phyloP scores from a whole-genome alignment of 306 rosid genomes.

The Cicer pinnatifidum region DNA sequence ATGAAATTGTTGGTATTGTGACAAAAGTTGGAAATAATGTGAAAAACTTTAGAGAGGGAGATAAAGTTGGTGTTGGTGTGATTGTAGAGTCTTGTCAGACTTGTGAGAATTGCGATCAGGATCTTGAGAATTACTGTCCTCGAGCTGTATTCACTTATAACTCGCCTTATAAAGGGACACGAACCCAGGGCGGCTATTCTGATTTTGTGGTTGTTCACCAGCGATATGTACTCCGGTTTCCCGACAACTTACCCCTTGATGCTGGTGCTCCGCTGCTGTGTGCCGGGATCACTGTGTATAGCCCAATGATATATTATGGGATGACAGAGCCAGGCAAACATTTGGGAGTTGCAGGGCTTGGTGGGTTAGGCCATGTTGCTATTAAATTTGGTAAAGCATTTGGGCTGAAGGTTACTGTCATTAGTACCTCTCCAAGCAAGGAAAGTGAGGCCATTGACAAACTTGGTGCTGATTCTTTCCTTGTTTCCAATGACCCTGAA shows the following conservation, averaged over 20 bases:
- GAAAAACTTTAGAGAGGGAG: conserved; percentile 73
- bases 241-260: conserved; percentile 78
- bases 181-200: conserved; percentile 85
- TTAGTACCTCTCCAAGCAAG: conserved; percentile 73
- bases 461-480: conserved; percentile 88
- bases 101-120: conserved; percentile 78
- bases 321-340: conserved; percentile 87
- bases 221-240: conserved; percentile 68
- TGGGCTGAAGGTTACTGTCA: conserved; percentile 94
- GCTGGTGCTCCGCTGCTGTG: conserved; percentile 90
- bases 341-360: conserved; percentile 94
- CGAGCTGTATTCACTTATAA: conserved; percentile 61
- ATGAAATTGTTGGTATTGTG: conserved; percentile 83
- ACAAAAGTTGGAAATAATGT: conserved; percentile 71
- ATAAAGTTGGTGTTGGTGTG: conserved; percentile 91
- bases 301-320: conserved; percentile 92
- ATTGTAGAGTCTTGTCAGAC: conserved; percentile 74
- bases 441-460: conserved; percentile 64
- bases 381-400: conserved; percentile 86
- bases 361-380: conserved; percentile 94
- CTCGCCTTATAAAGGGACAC: conserved; percentile 57
- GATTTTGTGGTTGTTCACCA: conserved; percentile 74
- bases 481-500: conserved; percentile 66
- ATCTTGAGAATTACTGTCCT: conserved; percentile 83
- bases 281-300: conserved; percentile 88